phyloP scores from a whole-genome alignment of 208 protist genomes.

The Trypanosoma lewisi region DNA sequence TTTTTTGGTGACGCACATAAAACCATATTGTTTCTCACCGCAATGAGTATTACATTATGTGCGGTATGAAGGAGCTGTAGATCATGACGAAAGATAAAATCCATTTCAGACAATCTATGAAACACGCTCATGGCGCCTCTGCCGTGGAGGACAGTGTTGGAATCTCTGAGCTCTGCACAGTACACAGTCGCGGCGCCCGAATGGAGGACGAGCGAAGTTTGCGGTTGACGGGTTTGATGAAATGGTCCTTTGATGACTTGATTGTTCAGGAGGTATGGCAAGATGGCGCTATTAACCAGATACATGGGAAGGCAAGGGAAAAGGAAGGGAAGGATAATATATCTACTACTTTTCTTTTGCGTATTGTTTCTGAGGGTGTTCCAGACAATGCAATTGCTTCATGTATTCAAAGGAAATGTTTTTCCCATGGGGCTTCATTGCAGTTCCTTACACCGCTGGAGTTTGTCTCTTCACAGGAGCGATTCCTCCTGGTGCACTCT shows the following conservation, averaged over 20 bases:
- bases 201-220: conserved; percentile 10
- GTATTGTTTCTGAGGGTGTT: conserved; percentile 66
- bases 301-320: neutral
- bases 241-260: conserved; percentile 87
- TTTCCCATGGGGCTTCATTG: conserved; percentile 24
- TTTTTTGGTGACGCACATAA: no score
- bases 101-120: conserved; percentile 47
- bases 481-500: conserved; percentile 16
- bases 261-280: conserved; percentile 68
- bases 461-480: conserved; percentile 46
- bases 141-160: conserved; percentile 61
- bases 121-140: conserved; percentile 41
- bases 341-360: conserved; percentile 35
- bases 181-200: neutral
- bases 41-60: neutral
- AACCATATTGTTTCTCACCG: no score
- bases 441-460: conserved; percentile 76
- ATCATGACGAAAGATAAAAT: conserved; percentile 74
- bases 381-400: conserved; percentile 38
- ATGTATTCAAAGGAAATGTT: conserved; percentile 23
- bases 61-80: neutral
- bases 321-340: neutral
- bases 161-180: conserved; percentile 41
- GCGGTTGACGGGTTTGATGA: conserved; percentile 64
- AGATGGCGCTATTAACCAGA: conserved; percentile 3